Percentiles rank a stretch among this genome's conserved stretches.
phyloP scores from a whole-genome alignment of 2,329 filamentous ascomycete species.

The Aphanoascus verrucosus region DNA sequence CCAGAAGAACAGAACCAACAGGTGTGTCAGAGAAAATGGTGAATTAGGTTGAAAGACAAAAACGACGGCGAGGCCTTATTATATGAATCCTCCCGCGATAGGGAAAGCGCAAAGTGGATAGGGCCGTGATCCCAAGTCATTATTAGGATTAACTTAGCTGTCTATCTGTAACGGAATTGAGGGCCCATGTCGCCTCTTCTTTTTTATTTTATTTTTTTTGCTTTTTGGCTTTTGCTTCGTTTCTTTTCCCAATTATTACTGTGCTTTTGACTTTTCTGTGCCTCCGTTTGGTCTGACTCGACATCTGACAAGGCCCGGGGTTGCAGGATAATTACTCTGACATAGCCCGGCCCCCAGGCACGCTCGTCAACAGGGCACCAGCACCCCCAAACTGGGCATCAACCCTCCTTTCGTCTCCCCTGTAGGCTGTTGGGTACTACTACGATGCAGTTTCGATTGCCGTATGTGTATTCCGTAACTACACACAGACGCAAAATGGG shows the following conservation, averaged over 20 bases:
- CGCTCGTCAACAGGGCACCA: not conserved
- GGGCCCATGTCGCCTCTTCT: not conserved
- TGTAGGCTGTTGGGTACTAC: too few relatives aligned
- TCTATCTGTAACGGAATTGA: too few relatives aligned
- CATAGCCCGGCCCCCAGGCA: too few relatives aligned
- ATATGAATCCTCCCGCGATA: not conserved
- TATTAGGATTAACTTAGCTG: not conserved
- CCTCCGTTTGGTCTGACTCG: not conserved
- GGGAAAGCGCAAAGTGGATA: not conserved
- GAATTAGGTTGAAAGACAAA: not conserved
- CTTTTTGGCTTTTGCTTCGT: not conserved
- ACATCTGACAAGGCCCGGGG: not conserved
- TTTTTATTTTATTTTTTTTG: not conserved
- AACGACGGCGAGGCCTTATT: constrained; percentile 1
- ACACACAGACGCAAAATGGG: not conserved
- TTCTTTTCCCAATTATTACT: not conserved
- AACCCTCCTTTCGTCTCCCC: not conserved
- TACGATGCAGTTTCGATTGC: too few relatives aligned
- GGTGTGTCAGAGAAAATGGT: not conserved
- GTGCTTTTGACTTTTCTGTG: not conserved
- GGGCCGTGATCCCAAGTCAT: not conserved
- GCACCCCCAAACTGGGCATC: not conserved
- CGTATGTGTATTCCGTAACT: not conserved
- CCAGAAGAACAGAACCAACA: not conserved
- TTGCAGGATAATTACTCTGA: not conserved